These are phyloP conservation scores for Candida sanyiensis DNA, from an alignment of 805 yeast species.

Conservation along the genomic window DNA sequence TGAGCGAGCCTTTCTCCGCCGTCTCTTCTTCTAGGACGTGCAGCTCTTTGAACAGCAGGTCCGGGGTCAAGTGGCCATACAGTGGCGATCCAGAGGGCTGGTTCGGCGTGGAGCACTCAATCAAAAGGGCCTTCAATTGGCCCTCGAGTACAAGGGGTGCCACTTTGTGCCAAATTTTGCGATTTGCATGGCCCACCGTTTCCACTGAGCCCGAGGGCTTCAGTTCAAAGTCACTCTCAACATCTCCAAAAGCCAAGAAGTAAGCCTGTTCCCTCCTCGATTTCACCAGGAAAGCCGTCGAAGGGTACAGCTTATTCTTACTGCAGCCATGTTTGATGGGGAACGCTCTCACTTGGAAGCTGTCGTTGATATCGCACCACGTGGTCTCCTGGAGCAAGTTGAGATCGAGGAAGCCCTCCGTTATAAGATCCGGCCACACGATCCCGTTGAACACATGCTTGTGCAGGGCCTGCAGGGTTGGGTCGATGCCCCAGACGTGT, in stretches of 20 bases:
- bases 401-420: constrained; percentile 27
- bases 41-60: constrained; percentile 54
- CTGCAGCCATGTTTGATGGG: constrained; percentile 38
- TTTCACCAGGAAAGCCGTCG: constrained; percentile 54
- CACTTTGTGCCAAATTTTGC: constrained; percentile 51
- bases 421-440: constrained; percentile 68
- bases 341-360: constrained; percentile 30
- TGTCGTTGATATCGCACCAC: constrained; percentile 6
- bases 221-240: constrained; percentile 61
- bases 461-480: constrained; percentile 48
- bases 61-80: constrained; percentile 81
- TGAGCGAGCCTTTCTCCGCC: constrained; percentile 10
- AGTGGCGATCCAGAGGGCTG: constrained; percentile 41
- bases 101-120: constrained; percentile 70
- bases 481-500: constrained; percentile 50
- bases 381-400: constrained; percentile 9
- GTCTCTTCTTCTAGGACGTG: constrained; percentile 1
- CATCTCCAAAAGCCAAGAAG: constrained; percentile 74
- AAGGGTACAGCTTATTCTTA: constrained; percentile 27
- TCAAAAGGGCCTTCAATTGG: constrained; percentile 48
- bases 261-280: constrained; percentile 30
- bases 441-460: constrained; percentile 62
- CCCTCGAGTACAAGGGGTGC: constrained; percentile 39
- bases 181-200: constrained; percentile 5
- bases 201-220: constrained; percentile 20